Percentiles rank a stretch among this genome's conserved stretches.
Evolutionary conservation across 2,329 filamentous ascomycete species (phyloP).

Genomic region (Ophiostoma ulmi): DNA sequence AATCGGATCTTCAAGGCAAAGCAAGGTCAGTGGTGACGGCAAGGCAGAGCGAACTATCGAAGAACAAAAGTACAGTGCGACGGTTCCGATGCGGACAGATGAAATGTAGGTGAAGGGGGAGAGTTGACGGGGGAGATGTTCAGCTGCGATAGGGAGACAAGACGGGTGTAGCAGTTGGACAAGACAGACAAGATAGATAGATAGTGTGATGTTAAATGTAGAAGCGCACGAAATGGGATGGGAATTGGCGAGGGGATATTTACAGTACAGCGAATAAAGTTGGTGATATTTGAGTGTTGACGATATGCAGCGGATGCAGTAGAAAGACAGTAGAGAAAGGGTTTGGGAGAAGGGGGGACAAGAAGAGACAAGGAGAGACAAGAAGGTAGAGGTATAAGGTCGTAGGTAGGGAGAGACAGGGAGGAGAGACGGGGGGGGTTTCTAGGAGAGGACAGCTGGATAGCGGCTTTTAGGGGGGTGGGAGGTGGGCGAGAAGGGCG

Average conservation of each 20-base stretch:
- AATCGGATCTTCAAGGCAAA: background rate
- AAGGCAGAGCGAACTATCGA: background rate
- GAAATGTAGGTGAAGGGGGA: constrained; percentile 7
- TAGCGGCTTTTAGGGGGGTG: constrained; percentile 3
- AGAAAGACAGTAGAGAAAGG: constrained; percentile 17
- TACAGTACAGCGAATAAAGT: constrained; percentile 13
- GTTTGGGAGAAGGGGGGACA: constrained; percentile 8
- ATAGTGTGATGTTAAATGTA: background rate
- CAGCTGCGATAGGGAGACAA: constrained; percentile 8
- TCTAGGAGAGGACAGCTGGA: constrained; percentile 16
- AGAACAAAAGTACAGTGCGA: background rate
- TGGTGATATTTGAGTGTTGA: constrained; percentile 20
- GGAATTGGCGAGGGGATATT: constrained; percentile 3
- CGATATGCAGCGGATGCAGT: constrained; percentile 20
- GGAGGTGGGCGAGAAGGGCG: constrained; percentile 1
- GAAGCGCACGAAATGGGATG: background rate
- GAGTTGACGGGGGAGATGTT: background rate
- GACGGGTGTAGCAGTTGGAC: background rate
- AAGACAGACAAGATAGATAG: background rate
- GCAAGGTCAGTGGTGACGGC: background rate
- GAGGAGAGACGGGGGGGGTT: background rate
- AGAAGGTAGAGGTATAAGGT: background rate
- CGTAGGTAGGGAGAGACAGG: background rate
- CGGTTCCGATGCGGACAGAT: background rate
- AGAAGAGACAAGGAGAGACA: constrained; percentile 4